These are phyloP conservation scores for Oenanthe javanica DNA, from an alignment of 140 eudicot genomes.

Conservation along the genomic window DNA sequence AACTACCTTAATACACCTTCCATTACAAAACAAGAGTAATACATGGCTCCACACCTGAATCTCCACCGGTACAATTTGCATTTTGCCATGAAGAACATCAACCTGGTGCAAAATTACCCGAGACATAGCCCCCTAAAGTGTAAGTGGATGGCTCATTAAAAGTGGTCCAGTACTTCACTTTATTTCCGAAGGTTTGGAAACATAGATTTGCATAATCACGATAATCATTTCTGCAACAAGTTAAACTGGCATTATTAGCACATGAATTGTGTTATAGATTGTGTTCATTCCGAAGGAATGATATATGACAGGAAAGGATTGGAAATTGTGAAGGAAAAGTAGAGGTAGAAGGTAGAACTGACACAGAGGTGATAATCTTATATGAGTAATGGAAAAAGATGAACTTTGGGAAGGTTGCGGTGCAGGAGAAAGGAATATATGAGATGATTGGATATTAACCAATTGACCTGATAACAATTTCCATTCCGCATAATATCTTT, in stretches of 20 bases:
- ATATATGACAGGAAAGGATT: background rate
- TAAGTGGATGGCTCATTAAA: conserved; percentile 25
- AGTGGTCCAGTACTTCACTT: conserved; percentile 30
- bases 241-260: background rate
- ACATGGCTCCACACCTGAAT: conserved; percentile 29
- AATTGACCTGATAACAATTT: background rate
- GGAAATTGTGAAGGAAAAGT: background rate
- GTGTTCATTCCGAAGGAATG: background rate
- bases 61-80: conserved; percentile 12
- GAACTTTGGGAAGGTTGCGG: background rate
- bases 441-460: background rate
- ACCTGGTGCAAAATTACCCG: conserved; percentile 23
- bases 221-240: conserved; percentile 23
- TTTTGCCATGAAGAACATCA: conserved; percentile 17
- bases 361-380: background rate
- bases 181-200: conserved; percentile 20
- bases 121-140: background rate
- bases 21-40: background rate
- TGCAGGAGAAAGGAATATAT: background rate
- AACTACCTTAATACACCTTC: background rate
- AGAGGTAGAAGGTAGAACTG: background rate
- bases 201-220: conserved; percentile 28
- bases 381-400: background rate
- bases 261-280: background rate
- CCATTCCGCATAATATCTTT: background rate